Evolutionary conservation across 1,284 basidiomycete species (phyloP).

Genomic region (Agroathelia rolfsii): DNA sequence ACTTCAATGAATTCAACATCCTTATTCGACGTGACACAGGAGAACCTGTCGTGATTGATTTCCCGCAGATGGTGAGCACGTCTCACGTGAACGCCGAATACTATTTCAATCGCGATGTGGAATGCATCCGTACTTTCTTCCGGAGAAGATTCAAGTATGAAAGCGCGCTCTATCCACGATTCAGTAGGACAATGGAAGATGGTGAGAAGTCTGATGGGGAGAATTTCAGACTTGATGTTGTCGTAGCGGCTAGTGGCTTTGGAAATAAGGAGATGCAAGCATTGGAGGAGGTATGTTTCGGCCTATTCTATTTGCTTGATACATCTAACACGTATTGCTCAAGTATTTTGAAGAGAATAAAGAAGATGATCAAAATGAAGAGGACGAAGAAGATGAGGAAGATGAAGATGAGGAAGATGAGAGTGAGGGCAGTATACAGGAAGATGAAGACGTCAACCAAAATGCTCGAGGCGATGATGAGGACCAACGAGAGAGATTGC

Average conservation of each 20-base stretch:
- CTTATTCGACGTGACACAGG: conserved; percentile 77
- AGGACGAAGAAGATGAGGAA: conserved; percentile 26
- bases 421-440: conserved; percentile 18
- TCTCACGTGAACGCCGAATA: conserved; percentile 96
- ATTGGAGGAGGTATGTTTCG: conserved; percentile 78
- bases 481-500: conserved; percentile 15
- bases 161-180: conserved; percentile 80
- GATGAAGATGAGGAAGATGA: conserved; percentile 24
- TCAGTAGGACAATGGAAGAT: conserved; percentile 51
- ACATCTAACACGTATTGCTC: too few species aligned
- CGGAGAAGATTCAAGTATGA: conserved; percentile 87
- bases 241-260: conserved; percentile 89
- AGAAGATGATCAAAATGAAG: conserved; percentile 43
- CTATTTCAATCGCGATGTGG: conserved; percentile 98
- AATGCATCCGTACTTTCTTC: conserved; percentile 94
- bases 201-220: conserved; percentile 36
- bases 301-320: too few species aligned
- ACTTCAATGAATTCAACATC: conserved; percentile 99
- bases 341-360: conserved; percentile 11
- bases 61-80: conserved; percentile 98
- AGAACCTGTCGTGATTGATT: conserved; percentile 93
- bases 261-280: conserved; percentile 72
- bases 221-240: conserved; percentile 71
- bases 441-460: conserved; percentile 18
- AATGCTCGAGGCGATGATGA: conserved; percentile 21